These are phyloP conservation scores for Mycena pura DNA, from an alignment of 768 basidiomycete genomes.

Conservation along the genomic window DNA sequence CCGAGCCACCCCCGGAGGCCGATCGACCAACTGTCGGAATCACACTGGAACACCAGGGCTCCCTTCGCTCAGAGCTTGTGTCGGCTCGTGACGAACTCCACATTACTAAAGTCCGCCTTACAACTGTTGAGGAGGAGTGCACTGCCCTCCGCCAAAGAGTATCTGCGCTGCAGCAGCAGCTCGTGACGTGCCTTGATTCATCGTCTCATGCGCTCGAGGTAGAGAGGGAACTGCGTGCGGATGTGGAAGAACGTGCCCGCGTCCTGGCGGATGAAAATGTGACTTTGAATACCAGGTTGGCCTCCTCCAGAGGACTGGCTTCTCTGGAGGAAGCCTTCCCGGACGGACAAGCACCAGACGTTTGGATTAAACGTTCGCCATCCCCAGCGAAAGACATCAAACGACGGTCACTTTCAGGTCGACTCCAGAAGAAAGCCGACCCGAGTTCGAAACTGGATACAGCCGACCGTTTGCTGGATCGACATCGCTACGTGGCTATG, in stretches of 20 bases:
- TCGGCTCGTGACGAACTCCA: constrained; percentile 32
- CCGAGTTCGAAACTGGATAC: constrained; percentile 14
- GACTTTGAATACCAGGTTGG: constrained; percentile 17
- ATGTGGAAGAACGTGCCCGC: constrained; percentile 27
- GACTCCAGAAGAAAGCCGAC: constrained; percentile 15
- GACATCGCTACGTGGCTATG: constrained; percentile 22
- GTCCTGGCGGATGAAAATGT: constrained; percentile 26
- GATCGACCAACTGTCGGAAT: constrained; percentile 10
- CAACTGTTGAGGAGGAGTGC: constrained; percentile 26
- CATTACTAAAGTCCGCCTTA: constrained; percentile 25
- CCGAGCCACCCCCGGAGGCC: background rate
- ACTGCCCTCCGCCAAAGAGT: constrained; percentile 25
- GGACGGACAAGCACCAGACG: constrained; percentile 11
- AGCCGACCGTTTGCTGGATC: constrained; percentile 18
- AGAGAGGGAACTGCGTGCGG: constrained; percentile 33
- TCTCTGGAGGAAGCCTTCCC: constrained; percentile 16
- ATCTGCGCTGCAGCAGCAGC: constrained; percentile 26
- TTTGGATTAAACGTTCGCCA: constrained; percentile 17
- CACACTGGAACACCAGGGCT: constrained; percentile 26
- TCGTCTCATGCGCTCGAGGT: constrained; percentile 32
- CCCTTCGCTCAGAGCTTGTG: constrained; percentile 29
- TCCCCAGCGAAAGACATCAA: constrained; percentile 11
- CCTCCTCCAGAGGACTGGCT: no score
- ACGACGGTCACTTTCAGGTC: constrained; percentile 22
- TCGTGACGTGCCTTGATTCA: constrained; percentile 32